phyloP scores from a whole-genome alignment of 2,329 filamentous ascomycete species.

The Cercospora nicotianae region DNA sequence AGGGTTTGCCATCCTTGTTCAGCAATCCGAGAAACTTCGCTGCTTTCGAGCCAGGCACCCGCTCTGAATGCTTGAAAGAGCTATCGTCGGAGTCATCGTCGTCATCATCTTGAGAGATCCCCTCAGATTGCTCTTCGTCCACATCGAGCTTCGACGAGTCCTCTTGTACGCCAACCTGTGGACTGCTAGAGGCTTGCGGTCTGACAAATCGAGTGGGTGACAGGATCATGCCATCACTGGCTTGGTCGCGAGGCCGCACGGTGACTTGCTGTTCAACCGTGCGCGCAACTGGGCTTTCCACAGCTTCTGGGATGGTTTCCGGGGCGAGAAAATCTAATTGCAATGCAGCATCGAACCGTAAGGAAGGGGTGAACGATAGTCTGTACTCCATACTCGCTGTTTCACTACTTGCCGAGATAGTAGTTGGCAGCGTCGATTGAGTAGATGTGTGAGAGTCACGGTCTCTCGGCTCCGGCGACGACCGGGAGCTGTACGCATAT shows the following conservation, averaged over 20 bases:
- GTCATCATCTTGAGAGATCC: background rate
- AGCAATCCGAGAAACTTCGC: slow-evolving; percentile 33
- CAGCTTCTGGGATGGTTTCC: slow-evolving; percentile 20
- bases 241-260: background rate
- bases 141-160: background rate
- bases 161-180: background rate
- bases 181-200: background rate
- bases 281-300: slow-evolving; percentile 15
- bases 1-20: slow-evolving; percentile 6
- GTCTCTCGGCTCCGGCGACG: slow-evolving; percentile 23
- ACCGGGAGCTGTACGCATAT: slow-evolving; percentile 20
- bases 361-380: slow-evolving; percentile 13
- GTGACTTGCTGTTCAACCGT: background rate
- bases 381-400: slow-evolving; percentile 15
- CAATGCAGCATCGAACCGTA: slow-evolving; percentile 2
- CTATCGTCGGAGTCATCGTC: background rate
- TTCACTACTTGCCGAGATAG: slow-evolving; percentile 23
- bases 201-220: background rate
- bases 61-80: slow-evolving; percentile 1
- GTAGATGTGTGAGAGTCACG: slow-evolving; percentile 11
- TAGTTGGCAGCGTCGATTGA: slow-evolving; percentile 17
- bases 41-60: slow-evolving; percentile 31
- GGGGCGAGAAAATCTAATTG: slow-evolving; percentile 15
- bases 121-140: background rate
- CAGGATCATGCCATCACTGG: background rate